phyloP scores from a whole-genome alignment of 176 grass and related monocot species.

The Aegilops umbellulata region DNA sequence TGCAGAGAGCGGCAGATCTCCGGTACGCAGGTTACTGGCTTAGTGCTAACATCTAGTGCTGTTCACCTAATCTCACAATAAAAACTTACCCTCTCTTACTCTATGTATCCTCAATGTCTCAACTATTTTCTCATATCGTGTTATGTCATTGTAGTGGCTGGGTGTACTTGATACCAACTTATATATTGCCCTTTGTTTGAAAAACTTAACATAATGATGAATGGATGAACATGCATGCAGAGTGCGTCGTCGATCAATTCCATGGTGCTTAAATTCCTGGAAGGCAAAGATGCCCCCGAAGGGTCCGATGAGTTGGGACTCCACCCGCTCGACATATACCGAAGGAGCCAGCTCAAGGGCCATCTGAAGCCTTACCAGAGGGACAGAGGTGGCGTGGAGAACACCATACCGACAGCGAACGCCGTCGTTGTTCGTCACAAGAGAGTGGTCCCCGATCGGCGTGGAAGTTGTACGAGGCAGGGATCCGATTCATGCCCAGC shows the following conservation, averaged over 20 bases:
- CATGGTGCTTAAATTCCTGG: conserved; percentile 33
- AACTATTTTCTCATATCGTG: no score
- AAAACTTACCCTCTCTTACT: no score
- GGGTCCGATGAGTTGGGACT: neutral
- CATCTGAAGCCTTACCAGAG: no score
- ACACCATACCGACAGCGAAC: neutral
- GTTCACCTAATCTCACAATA: no score
- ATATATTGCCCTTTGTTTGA: no score
- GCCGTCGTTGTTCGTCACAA: no score
- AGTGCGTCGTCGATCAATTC: neutral
- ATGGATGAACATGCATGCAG: neutral
- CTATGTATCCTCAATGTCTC: no score
- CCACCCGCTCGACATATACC: conserved; percentile 45
- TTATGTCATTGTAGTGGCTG: no score
- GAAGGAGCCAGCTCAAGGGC: neutral
- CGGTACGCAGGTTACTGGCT: neutral
- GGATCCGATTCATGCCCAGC: conserved; percentile 37
- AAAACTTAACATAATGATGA: no score
- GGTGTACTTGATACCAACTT: no score
- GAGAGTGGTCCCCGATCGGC: conserved; percentile 11
- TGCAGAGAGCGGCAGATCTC: neutral
- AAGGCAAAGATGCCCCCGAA: neutral
- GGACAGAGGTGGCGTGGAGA: no score
- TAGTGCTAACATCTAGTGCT: neutral
- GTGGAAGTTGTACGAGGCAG: conserved; percentile 27